phyloP scores from a whole-genome alignment of 2,329 filamentous ascomycete species.

The Exophiala bonariae region DNA sequence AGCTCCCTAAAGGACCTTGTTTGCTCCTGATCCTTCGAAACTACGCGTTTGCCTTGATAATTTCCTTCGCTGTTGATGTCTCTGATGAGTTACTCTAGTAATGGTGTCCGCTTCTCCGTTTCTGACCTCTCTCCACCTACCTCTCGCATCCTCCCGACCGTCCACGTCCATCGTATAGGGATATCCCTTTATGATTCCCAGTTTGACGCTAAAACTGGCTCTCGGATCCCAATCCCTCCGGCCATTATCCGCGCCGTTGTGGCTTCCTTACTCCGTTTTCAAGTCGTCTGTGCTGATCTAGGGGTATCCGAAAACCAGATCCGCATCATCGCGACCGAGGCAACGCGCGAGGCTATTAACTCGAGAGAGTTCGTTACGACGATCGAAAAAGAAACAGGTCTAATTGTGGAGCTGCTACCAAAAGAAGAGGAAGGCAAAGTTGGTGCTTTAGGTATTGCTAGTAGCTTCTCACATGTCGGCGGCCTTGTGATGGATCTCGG shows the following conservation, averaged over 20 bases:
- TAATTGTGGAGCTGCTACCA: conserved; percentile 69
- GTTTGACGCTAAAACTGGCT: conserved; percentile 34
- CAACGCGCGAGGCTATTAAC: conserved; percentile 78
- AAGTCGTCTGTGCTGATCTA: conserved; percentile 67
- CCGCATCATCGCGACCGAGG: conserved; percentile 83
- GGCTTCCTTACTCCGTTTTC: conserved; percentile 67
- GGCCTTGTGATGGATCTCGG: conserved; percentile 86
- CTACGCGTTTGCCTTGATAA: no score
- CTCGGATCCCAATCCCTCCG: conserved; percentile 53
- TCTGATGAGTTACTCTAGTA: conserved; percentile 47
- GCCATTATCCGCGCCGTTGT: conserved; percentile 67
- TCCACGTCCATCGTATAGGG: conserved; percentile 73
- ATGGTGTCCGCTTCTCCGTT: conserved; percentile 90
- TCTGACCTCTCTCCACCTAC: conserved; percentile 71
- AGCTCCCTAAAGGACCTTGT: no score
- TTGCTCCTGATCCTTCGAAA: no score
- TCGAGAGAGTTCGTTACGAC: conserved; percentile 65
- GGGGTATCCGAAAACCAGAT: conserved; percentile 65
- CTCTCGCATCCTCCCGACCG: conserved; percentile 69
- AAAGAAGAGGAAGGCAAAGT: conserved; percentile 80
- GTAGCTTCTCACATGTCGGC: conserved; percentile 65
- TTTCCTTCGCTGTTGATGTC: background rate
- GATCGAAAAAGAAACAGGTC: conserved; percentile 64
- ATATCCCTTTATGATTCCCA: conserved; percentile 87
- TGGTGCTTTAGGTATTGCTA: conserved; percentile 79